Evolutionary conservation across 2,329 filamentous ascomycete species (phyloP), one percentile per base, ranked within the genome.

Genomic region (Neurospora sp.): DNA sequence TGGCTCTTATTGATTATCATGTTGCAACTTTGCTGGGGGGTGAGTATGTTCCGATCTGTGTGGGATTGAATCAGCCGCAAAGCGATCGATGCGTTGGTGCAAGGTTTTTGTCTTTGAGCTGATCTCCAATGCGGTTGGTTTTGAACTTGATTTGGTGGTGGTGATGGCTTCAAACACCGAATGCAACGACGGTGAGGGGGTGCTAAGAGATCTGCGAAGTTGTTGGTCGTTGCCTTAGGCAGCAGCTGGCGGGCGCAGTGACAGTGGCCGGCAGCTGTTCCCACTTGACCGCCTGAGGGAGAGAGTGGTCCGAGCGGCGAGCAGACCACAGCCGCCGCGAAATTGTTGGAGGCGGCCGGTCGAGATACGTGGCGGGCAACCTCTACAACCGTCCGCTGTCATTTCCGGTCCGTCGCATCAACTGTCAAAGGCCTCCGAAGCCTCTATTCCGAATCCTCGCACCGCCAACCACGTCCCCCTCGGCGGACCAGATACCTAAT

Each of bases 301-400:
- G 75, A 74, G 74, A 70, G 38, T 76, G 76, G 76, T 72, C 42
- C 28, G 67, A 52, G 42, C 67, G 42, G 52, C 67, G 33, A 23
- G 67, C 42, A 74, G 74, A 76, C 75, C 75, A 76, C 73, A 76
- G 75, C 73, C 72, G 75, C 73, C 72, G 74, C 73, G 75, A 76
- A 76, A 74, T 76, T 76, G 73, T 70, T 28, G 70, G 67, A 73
- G 68, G 72, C 68, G 67, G 72, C 70, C 70, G 72, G 72, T 72
- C 70, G 38, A 69, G 70, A 74, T 73, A 76, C 74, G 75, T 76
- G 74, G 74, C 73, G 71, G 71, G 73, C 74, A 73, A 73, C 28
- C 70, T 72, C 70, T 39, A 40, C 33, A 74, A 70, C 67, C 66
- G 52, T 70, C 43, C 69, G n/a, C 40, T 19, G 40, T 23, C 33